phyloP scores from a whole-genome alignment of 2,329 filamentous ascomycete species.

The Colletotrichum godetiae region DNA sequence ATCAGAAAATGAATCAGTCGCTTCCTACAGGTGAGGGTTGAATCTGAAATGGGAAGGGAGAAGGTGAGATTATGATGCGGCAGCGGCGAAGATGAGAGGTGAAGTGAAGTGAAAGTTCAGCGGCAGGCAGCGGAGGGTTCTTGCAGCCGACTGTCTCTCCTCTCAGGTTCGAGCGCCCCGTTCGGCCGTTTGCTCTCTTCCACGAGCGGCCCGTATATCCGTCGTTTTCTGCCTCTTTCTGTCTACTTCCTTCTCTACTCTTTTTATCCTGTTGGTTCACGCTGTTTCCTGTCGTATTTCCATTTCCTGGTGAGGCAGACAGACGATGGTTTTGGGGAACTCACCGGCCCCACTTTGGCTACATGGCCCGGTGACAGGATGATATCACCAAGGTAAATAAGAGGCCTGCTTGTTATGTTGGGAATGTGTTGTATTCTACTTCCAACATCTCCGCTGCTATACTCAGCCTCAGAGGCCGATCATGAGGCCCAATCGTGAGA shows the following conservation, averaged over 20 bases:
- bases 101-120: not conserved
- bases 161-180: not conserved
- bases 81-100: not conserved
- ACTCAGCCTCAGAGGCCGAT: not conserved
- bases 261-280: not conserved
- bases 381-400: not conserved
- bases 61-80: not conserved
- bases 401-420: not conserved
- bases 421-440: not conserved
- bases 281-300: not conserved
- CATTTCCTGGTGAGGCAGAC: not conserved
- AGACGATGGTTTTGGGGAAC: not conserved
- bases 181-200: conserved; percentile 6
- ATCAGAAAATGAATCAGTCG: not conserved
- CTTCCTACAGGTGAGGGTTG: not conserved
- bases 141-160: conserved; percentile 11
- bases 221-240: not conserved
- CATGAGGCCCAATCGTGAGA: not conserved
- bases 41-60: not conserved
- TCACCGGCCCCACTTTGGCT: not conserved
- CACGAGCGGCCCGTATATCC: not conserved
- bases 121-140: not conserved
- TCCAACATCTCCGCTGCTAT: not conserved
- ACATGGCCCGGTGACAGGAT: not conserved
- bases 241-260: not conserved